Evolutionary conservation across 2,329 filamentous ascomycete genomes (phyloP), one percentile per base, ranked within the genome.

Genomic region (Cercospora beticola): DNA sequence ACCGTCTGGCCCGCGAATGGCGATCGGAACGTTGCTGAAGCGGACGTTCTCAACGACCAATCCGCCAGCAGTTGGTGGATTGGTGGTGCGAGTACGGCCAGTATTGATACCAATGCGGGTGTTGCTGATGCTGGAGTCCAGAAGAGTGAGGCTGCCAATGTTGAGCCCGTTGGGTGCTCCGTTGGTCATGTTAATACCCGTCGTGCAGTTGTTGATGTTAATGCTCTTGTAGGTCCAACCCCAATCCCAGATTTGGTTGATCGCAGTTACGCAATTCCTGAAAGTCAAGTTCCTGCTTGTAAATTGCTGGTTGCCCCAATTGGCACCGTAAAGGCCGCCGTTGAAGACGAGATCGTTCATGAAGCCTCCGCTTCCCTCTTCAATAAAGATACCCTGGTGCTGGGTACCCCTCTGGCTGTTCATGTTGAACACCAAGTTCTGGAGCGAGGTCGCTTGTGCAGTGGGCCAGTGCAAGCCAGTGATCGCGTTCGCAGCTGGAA

Each of bases 211-310:
- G 63, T 82, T 82, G 71, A 89, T 81, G 46, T 88, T 75, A 4
- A 82, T 72, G 46, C 65, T 71, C 64, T 71, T 54, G 64, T 72
- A 72, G 0, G 83, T 86, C 83, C 83, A 89, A 0, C 85, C 85
- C 87, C 87, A 89, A 68, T 87, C 81, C 86, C 86, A 89, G 9
- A 86, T 78, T 70, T 87, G 83, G 26, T 84, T 82, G 58, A 89
- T 86, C 2, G 84, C 86, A 0, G 85, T 88, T 0, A 81, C 78
- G 18, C 81, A 81, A 54, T 83, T 80, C 49, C 83, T 81, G 74
- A 89, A 87, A 0, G 79, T 83, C 31, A 90, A 72, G 70, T 87
- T 86, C 9, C 84, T 82, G 68, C 85, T 86, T 0, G 87, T 90
- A 57, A 74, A 74, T 71, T 84, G 82, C 72, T 84, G 82, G 61